A percentile compares a stretch with the other conserved stretches of the same genome.
Conservation (phyloP, 2,329 filamentous ascomycete species). For the Arthrobotrys entomopaga region DNA sequence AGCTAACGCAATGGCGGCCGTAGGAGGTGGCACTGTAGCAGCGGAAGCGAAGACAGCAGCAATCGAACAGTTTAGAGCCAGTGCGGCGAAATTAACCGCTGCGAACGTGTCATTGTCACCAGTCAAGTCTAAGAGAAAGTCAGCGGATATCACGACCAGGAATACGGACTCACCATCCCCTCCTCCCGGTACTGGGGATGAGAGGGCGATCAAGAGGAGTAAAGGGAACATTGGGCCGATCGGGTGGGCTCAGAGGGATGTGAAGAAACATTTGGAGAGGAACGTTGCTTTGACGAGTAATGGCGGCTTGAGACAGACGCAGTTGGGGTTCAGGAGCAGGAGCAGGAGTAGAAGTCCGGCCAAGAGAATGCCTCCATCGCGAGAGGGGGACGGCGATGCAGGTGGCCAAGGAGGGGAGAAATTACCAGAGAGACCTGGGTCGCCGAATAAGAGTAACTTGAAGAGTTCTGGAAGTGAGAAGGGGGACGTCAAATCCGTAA, state of each 20-base stretch:
- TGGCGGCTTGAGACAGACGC: slow-evolving; percentile 41
- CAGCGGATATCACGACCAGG: slow-evolving; percentile 29
- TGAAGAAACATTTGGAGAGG: slow-evolving; percentile 45
- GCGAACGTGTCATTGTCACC: slow-evolving; percentile 41
- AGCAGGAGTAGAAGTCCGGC: slow-evolving; percentile 43
- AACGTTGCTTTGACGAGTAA: slow-evolving; percentile 35
- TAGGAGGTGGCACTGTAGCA: slow-evolving; percentile 12
- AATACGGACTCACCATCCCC: slow-evolving; percentile 24
- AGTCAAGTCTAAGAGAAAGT: slow-evolving; percentile 49
- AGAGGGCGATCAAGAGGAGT: slow-evolving; percentile 42
- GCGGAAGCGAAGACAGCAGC: slow-evolving; percentile 26
- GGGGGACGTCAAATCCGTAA: slow-evolving; percentile 44
- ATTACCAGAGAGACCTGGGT: slow-evolving; percentile 21
- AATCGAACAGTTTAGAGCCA: slow-evolving; percentile 33
- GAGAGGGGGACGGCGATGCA: neutral
- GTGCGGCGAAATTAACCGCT: slow-evolving; percentile 22
- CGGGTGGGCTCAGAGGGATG: slow-evolving; percentile 47
- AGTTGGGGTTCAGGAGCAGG: slow-evolving; percentile 33
- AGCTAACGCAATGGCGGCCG: neutral
- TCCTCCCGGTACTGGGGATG: slow-evolving; percentile 9
- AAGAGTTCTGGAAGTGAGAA: slow-evolving; percentile 6
- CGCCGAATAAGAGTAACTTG: slow-evolving; percentile 48
- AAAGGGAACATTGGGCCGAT: slow-evolving; percentile 21
- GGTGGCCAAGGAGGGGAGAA: neutral
- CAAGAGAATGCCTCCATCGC: slow-evolving; percentile 16